A percentile compares a stretch with the other conserved stretches of the same genome.
phyloP scores from a whole-genome alignment of 2,329 filamentous ascomycete genomes.

The Didymella exigua region DNA sequence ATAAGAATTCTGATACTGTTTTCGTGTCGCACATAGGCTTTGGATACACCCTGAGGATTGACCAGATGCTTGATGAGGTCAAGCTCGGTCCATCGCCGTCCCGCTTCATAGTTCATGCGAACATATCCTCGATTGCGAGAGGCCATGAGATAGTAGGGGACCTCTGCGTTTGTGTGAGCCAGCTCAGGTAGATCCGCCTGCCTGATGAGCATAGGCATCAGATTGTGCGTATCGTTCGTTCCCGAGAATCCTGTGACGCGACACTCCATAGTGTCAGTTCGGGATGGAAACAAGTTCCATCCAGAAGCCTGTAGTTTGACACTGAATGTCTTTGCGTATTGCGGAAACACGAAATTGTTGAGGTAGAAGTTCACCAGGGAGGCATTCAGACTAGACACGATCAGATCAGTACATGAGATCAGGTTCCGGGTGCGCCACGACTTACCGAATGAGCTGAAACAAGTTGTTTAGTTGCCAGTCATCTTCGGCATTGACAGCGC shows the following conservation, averaged over 20 bases:
- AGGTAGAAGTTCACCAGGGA: conserved; percentile 68
- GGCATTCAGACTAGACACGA: conserved; percentile 48
- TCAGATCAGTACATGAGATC: neutral
- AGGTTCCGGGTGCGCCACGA: neutral
- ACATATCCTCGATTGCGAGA: conserved; percentile 58
- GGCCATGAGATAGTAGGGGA: conserved; percentile 64
- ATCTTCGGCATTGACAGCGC: conserved; percentile 66
- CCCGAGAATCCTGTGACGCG: conserved; percentile 73
- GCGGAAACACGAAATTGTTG: conserved; percentile 68
- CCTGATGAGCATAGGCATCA: conserved; percentile 66
- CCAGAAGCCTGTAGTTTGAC: conserved; percentile 68
- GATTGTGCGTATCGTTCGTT: conserved; percentile 67
- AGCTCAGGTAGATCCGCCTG: conserved; percentile 65
- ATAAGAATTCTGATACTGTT: conserved; percentile 62
- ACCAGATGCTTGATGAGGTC: conserved; percentile 53
- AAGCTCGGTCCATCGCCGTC: conserved; percentile 52
- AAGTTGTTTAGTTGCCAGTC: conserved; percentile 55
- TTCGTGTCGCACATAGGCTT: accelerated
- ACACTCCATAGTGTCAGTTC: conserved; percentile 17
- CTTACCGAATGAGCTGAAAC: conserved; percentile 23
- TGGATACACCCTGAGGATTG: conserved; percentile 1
- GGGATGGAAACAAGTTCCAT: conserved; percentile 62
- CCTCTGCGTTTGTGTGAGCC: conserved; percentile 67
- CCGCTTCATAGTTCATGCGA: conserved; percentile 28
- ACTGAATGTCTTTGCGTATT: conserved; percentile 67